Evolutionary conservation across 2,329 filamentous ascomycete species (phyloP).

Genomic region (Tolypocladium sp.): DNA sequence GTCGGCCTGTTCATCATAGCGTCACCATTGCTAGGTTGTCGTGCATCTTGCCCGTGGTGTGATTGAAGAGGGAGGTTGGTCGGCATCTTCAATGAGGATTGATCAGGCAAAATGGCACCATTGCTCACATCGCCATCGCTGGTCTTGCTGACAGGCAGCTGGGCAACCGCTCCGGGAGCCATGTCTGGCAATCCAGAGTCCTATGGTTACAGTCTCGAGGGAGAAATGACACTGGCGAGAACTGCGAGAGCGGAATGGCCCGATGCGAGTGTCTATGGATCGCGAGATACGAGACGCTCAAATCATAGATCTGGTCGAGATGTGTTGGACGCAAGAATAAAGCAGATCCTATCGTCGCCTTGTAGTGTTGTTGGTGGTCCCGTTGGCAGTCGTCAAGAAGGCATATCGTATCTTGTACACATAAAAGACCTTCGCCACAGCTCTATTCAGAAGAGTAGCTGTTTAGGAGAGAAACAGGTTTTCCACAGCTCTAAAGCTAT

Average conservation of each 20-base stretch:
- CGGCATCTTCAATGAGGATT: neutral
- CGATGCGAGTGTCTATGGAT: too few species aligned
- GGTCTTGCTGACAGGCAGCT: neutral
- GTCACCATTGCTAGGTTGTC: neutral
- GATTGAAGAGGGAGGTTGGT: neutral
- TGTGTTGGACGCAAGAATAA: neutral
- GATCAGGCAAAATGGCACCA: neutral
- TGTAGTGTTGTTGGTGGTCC: neutral
- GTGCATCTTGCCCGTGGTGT: neutral
- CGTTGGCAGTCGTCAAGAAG: neutral
- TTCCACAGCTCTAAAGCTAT: neutral
- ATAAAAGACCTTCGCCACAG: neutral
- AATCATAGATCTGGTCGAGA: too few species aligned
- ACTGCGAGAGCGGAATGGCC: neutral
- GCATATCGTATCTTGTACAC: neutral
- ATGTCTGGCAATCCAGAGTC: neutral
- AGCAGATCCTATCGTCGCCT: neutral
- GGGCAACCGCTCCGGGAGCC: neutral
- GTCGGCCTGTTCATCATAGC: neutral
- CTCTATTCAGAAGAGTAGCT: neutral
- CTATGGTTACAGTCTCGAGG: neutral
- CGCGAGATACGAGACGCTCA: too few species aligned
- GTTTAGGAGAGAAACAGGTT: neutral
- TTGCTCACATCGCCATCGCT: neutral
- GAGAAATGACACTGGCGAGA: neutral